phyloP scores from a whole-genome alignment of 805 yeast species.

The Sugiyamaella chiloensis region DNA sequence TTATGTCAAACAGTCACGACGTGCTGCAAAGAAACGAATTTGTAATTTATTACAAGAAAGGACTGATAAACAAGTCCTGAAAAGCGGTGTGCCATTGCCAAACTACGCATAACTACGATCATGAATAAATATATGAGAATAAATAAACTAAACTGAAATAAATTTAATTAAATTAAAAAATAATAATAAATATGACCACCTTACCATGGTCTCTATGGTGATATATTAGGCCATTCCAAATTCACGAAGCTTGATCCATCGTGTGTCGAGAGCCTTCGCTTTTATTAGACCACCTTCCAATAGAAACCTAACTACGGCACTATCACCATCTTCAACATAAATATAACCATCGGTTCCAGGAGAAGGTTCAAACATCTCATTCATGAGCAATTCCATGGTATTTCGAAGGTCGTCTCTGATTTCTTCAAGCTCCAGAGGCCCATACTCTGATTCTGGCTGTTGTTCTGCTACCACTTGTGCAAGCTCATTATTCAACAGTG shows the following conservation, averaged over 20 bases:
- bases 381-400: slow-evolving; percentile 15
- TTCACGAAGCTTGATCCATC: slow-evolving; percentile 18
- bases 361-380: slow-evolving; percentile 19
- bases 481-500: slow-evolving; percentile 8
- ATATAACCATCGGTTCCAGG: slow-evolving; percentile 12
- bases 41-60: neutral
- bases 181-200: no score
- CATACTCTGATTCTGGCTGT: neutral
- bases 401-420: slow-evolving; percentile 6
- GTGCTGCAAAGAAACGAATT: neutral
- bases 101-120: no score
- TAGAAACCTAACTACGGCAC: slow-evolving; percentile 17
- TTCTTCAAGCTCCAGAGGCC: neutral
- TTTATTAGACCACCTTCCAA: slow-evolving; percentile 19
- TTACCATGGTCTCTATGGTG: no score
- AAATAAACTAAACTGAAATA: no score
- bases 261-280: slow-evolving; percentile 9
- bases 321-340: slow-evolving; percentile 13
- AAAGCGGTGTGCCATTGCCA: no score
- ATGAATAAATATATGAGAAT: no score
- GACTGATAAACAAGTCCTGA: neutral
- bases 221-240: slow-evolving; percentile 17
- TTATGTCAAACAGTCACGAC: neutral
- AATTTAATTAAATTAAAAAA: no score
- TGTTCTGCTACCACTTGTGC: neutral